Base-by-base conservation (phyloP, 305 asterid species). In the Rubia peregrina region DNA sequence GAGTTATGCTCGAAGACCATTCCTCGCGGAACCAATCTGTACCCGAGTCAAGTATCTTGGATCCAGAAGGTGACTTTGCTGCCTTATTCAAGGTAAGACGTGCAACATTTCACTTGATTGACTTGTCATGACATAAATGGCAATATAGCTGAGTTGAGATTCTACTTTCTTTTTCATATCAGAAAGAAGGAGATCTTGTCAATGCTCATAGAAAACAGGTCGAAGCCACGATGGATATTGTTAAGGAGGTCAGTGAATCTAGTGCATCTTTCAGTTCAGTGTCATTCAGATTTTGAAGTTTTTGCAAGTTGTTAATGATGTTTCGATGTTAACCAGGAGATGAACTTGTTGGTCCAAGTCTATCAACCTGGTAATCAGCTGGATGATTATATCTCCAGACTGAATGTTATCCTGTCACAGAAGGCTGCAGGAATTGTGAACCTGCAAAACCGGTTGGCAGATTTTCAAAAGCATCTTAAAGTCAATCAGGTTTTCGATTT, bases 301-400 rank as follows among this genome's bases (percentile, higher is more conserved):
- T 5, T 64, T 30, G 55, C 21, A 17, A 43, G 7, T 44, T 46
- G 49, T 49, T 43, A 8, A 46, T 19, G 9, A 10, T 40, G 46
- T 53, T 73, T 13, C 4, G 14, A 19, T 73, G 16, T 56, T 19
- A 71, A 26, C 22, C 78, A 80, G 83, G 83, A 80, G 76, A 80
- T 80, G 83, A 70, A 67, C 40, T 53, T 80, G 60, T 43, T 80
- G 76, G 83, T 71, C 41, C 74, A 75, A 48, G 65, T 71, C 44
- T 81, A 80, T 73, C 79, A 73, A 66, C 81, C 83, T 24, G 81
- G 83, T 9, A 80, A 71, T 36, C 83, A 80, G 72, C 76, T 80
- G 8, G 81, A 76, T 42, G 81, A 76, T 56, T 80, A 80, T 33
- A 67, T 80, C 38, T 42, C 76, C 5, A 80, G 72, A 76, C 41